Base-by-base conservation (phyloP, 768 basidiomycete genomes). In the Leccinum longicurvipes region DNA sequence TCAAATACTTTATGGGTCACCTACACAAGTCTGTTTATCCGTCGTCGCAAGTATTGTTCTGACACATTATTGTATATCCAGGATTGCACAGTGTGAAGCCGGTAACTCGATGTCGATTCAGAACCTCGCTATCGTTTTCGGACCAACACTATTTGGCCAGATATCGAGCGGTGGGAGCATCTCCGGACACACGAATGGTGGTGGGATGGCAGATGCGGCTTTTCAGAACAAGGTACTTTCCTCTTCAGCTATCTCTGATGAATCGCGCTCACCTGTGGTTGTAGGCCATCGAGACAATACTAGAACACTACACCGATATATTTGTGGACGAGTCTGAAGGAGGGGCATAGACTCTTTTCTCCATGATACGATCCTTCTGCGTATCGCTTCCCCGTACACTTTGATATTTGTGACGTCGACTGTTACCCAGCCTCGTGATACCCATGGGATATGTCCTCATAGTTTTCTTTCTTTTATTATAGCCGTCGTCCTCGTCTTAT, bases 51-150 rank as follows among this genome's bases (percentile, higher is more conserved):
- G 47, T 21, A 27, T 41, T n/a, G 47, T 48, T 11, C 49, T 68
- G 36, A 66, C 44, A 31, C 34, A n/a, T 14, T 19, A 36, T 9
- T 50, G 54, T n/a, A 53, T 50, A 12, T 36, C n/a, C 65, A 95
- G 93, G 67, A 85, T 97, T 56, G 82, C 82, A 44, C 80, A 86
- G 63, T 82, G 85, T 62, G 86, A 93, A 58, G 70, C 80, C 11
- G 80, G 85, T 44, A 98, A 98, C 71, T 86, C 89, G 34, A 98
- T 98, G 96, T 86, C 89, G 5, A 85, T 89, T 59, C 88, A 90
- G 62, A 98, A 98, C 72, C 75, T 99, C 25, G 86, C 93, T 6
- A 97, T 98, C 64, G 93, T 99, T 19, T 98, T 99, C 72, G 97
- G 97, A 4, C 97, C 95, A n/a, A 98, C 96, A 5, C 76, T 99